phyloP scores from a whole-genome alignment of 106 monocot species.

The Ottelia alismoides region DNA sequence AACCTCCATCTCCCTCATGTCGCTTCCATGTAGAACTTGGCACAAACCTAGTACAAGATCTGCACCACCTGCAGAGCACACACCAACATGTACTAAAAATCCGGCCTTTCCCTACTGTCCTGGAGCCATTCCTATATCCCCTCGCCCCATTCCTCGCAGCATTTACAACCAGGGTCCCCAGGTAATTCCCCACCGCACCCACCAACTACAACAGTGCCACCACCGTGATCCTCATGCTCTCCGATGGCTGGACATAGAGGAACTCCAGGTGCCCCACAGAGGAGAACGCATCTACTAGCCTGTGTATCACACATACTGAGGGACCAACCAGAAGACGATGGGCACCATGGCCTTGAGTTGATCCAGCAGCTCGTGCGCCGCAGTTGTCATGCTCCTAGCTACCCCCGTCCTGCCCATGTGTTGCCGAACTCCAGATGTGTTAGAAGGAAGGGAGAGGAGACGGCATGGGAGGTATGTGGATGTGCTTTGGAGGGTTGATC shows the following conservation, averaged over 20 bases:
- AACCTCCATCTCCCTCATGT: too few species aligned
- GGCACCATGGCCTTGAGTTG: conserved; percentile 3
- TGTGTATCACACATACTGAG: conserved; percentile 39
- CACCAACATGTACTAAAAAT: too few species aligned
- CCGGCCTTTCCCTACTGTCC: too few species aligned
- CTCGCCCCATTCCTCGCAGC: too few species aligned
- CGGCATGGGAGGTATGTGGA: too few species aligned
- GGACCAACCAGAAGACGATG: conserved; percentile 46
- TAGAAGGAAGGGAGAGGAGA: conserved; percentile 28
- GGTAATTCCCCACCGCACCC: conserved; percentile 33
- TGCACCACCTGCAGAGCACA: too few species aligned
- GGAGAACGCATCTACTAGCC: conserved; percentile 29
- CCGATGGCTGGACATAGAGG: conserved; percentile 55
- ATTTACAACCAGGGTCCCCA: conserved; percentile 23
- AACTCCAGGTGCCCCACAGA: conserved; percentile 59
- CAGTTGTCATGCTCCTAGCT: conserved; percentile 14
- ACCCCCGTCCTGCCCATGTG: conserved; percentile 28
- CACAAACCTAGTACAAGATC: too few species aligned
- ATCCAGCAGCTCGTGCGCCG: conserved; percentile 24
- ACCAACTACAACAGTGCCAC: conserved; percentile 51
- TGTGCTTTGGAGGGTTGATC: too few species aligned
- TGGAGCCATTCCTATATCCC: too few species aligned
- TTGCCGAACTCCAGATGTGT: conserved; percentile 48
- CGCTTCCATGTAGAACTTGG: too few species aligned
- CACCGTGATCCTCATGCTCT: conserved; percentile 63